phyloP scores from a whole-genome alignment of 2,329 filamentous ascomycete genomes.

The Ciborinia camelliae region DNA sequence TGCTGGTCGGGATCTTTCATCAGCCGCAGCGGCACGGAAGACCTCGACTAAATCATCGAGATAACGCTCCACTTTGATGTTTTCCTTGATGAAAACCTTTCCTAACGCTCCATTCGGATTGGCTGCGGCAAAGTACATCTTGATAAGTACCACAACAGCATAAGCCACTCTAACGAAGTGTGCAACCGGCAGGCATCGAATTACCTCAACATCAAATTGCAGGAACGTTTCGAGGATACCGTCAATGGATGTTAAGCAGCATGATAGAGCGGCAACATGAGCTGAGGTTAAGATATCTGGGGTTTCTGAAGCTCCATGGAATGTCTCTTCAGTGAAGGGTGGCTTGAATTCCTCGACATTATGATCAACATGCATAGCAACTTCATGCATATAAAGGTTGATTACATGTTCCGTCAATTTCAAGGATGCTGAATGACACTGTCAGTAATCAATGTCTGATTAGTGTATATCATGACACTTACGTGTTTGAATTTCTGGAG shows the following conservation, averaged over 20 bases:
- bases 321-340: constrained; percentile 36
- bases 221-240: constrained; percentile 51
- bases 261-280: constrained; percentile 52
- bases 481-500: constrained; percentile 39
- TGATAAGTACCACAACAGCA: constrained; percentile 56
- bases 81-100: constrained; percentile 64
- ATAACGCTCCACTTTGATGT: constrained; percentile 63
- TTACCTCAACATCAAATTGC: constrained; percentile 44
- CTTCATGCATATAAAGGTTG: constrained; percentile 57
- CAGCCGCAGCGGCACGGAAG: constrained; percentile 60
- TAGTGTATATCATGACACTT: constrained; percentile 22
- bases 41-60: constrained; percentile 67
- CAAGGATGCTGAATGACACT: constrained; percentile 42
- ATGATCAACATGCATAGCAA: constrained; percentile 55
- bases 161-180: constrained; percentile 54
- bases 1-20: constrained; percentile 61
- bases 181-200: constrained; percentile 50
- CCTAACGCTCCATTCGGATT: constrained; percentile 63
- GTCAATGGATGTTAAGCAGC: constrained; percentile 52
- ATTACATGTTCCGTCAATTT: constrained; percentile 51
- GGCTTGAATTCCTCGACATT: constrained; percentile 50
- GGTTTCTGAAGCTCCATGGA: constrained; percentile 24
- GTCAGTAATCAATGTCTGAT: constrained; percentile 16
- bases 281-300: constrained; percentile 32
- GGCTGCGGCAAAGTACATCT: constrained; percentile 58